A percentile compares a stretch with the other conserved stretches of the same genome.
phyloP scores from a whole-genome alignment of 1,284 basidiomycete species.

The Cryptococcus neoformans region DNA sequence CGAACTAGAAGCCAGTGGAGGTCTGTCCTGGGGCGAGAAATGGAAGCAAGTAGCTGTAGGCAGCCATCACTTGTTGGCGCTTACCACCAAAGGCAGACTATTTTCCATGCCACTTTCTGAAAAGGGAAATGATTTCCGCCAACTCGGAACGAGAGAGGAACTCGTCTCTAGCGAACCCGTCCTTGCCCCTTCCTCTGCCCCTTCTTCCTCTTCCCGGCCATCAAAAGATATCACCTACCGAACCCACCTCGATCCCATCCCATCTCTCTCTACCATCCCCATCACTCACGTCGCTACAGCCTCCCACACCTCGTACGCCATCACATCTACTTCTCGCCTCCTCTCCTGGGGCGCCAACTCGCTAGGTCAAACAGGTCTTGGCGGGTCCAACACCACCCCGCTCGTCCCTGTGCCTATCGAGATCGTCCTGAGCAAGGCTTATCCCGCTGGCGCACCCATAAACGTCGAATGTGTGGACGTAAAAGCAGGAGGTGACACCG shows the following conservation, averaged over 20 bases:
- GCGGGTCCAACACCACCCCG: slow-evolving; percentile 63
- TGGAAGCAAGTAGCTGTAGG: slow-evolving; percentile 73
- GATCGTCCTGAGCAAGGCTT: slow-evolving; percentile 60
- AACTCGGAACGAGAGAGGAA: slow-evolving; percentile 70
- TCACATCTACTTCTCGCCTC: slow-evolving; percentile 68
- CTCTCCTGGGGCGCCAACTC: slow-evolving; percentile 89
- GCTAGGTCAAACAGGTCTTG: slow-evolving; percentile 80
- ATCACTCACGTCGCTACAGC: slow-evolving; percentile 72
- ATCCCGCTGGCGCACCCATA: slow-evolving; percentile 56
- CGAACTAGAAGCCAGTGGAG: slow-evolving; percentile 53
- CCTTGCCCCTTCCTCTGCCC: neutral
- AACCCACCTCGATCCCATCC: slow-evolving; percentile 73
- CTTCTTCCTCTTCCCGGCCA: slow-evolving; percentile 20
- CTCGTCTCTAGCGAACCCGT: neutral
- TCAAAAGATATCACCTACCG: slow-evolving; percentile 63
- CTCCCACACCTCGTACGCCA: slow-evolving; percentile 66
- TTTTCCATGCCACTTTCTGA: slow-evolving; percentile 75
- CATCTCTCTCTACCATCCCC: slow-evolving; percentile 64
- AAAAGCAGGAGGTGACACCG: slow-evolving; percentile 57
- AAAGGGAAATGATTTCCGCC: slow-evolving; percentile 77
- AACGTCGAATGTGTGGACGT: slow-evolving; percentile 63
- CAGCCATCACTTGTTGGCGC: slow-evolving; percentile 74
- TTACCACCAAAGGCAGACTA: slow-evolving; percentile 76
- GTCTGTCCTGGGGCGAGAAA: slow-evolving; percentile 57
- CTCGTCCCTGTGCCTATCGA: slow-evolving; percentile 82